These are phyloP conservation scores for Fermentozyma sake DNA, from an alignment of 1,139 yeast species.

Conservation along the genomic window DNA sequence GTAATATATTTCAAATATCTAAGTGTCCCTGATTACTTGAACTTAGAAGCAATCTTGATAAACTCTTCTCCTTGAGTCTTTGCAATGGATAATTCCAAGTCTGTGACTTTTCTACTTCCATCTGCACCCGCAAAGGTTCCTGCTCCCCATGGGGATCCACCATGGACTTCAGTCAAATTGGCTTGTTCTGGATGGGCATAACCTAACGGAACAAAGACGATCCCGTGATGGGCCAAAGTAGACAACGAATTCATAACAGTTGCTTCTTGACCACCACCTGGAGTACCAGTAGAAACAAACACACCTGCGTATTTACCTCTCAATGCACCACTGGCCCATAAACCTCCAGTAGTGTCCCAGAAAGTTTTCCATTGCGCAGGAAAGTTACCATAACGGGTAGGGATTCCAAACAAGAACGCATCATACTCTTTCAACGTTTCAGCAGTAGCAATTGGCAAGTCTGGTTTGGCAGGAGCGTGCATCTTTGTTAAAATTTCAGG, in stretches of 20 bases:
- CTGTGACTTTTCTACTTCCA: constrained; percentile 71
- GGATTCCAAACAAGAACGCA: constrained; percentile 75
- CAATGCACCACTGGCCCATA: constrained; percentile 76
- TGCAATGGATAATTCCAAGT: constrained; percentile 62
- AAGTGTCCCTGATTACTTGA: constrained; percentile 5
- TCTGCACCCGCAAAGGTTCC: constrained; percentile 76
- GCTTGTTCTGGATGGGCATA: constrained; percentile 58
- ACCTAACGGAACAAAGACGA: constrained; percentile 77
- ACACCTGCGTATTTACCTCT: constrained; percentile 74
- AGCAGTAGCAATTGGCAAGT: constrained; percentile 63
- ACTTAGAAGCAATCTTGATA: constrained; percentile 36
- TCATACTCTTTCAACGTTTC: constrained; percentile 63
- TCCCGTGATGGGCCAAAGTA: constrained; percentile 72
- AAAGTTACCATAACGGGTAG: constrained; percentile 78
- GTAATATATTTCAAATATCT: no score
- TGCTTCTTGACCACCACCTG: constrained; percentile 82
- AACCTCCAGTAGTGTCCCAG: constrained; percentile 79
- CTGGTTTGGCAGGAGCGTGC: constrained; percentile 62
- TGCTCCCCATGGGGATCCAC: constrained; percentile 89
- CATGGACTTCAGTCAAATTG: constrained; percentile 66
- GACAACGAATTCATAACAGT: constrained; percentile 65
- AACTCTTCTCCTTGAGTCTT: constrained; percentile 60
- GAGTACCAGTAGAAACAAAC: constrained; percentile 75
- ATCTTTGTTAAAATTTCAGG: constrained; percentile 55
- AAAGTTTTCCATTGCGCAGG: constrained; percentile 81